These are phyloP conservation scores for Melanomma pulvis-pyrius DNA, from an alignment of 495 filamentous ascomycete species.

Conservation along the genomic window DNA sequence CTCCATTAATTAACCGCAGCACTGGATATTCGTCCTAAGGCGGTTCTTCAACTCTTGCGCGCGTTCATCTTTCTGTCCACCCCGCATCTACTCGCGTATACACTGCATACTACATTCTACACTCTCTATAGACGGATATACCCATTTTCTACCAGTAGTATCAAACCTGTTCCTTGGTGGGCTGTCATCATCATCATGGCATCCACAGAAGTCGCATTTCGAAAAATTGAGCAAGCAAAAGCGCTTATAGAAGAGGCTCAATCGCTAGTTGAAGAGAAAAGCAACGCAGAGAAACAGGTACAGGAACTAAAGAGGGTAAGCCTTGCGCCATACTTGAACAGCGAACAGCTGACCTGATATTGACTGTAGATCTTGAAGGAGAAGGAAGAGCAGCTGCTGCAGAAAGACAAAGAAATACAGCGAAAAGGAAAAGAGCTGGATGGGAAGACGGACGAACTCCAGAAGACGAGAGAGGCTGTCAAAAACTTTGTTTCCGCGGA, in stretches of 20 bases:
- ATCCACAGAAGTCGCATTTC: neutral
- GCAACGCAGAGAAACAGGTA: neutral
- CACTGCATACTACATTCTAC: too few species aligned
- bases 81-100: too few species aligned
- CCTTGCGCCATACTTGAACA: too few species aligned
- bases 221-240: neutral
- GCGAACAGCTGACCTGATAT: neutral
- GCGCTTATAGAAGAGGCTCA: neutral
- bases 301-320: neutral
- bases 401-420: constrained; percentile 1
- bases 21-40: too few species aligned
- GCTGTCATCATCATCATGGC: neutral
- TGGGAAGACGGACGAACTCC: neutral
- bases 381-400: neutral
- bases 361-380: neutral
- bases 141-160: too few species aligned
- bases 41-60: too few species aligned
- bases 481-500: neutral
- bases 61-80: too few species aligned
- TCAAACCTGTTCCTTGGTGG: neutral
- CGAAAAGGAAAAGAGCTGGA: neutral
- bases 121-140: too few species aligned
- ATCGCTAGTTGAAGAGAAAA: neutral
- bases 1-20: too few species aligned
- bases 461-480: neutral